Evolutionary conservation across 192 early-diverging fungal genomes (phyloP), one percentile per base, ranked within the genome.

Genomic region (Powellomyces hirtus): DNA sequence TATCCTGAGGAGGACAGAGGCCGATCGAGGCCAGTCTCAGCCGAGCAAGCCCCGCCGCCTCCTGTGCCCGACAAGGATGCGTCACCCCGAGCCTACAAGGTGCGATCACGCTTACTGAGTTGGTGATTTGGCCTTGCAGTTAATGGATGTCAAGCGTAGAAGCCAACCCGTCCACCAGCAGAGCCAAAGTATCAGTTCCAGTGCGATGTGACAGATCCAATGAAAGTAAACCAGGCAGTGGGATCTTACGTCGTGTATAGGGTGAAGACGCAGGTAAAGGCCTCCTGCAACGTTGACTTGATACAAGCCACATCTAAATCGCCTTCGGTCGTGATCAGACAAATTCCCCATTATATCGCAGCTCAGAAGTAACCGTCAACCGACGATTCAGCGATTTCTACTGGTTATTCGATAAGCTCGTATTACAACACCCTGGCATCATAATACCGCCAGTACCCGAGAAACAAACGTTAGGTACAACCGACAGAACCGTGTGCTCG

Each of bases 361-460:
- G 87, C 42, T 71, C 77, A 29, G 92, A 93, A 22, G 90, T 92
- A 74, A 81, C 82, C 11, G 96, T 98, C 22, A 86, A 83, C n/a
- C 81, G 96, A 44, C 75, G 96, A 24, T 98, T 94, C 75, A 82
- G 89, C 30, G 96, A 98, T 76, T 98, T 98, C 77, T 75, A 93
- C 64, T 96, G 94, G 94, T 86, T 98, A 31, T 91, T 90, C 58
- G 87, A 89, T 59, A 90, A 93, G 72, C 82, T 98, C 26, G 84
- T 86, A 0, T 68, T 78, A 10, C 80, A 84, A 30, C 90, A 94
- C 65, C 92, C 93, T 0, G 96, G 96, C 8, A 85, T 94, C 4
- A 90, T 98, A 50, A 88, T 98, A 2, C 94, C 94, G 16, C 91
- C 52, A 62, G 70, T 98, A 2, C 94, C 96, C 10, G 96, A 93